A percentile compares a stretch with the other conserved stretches of the same genome.
Conservation (phyloP, 768 basidiomycete genomes). For the Trametes punicea region DNA sequence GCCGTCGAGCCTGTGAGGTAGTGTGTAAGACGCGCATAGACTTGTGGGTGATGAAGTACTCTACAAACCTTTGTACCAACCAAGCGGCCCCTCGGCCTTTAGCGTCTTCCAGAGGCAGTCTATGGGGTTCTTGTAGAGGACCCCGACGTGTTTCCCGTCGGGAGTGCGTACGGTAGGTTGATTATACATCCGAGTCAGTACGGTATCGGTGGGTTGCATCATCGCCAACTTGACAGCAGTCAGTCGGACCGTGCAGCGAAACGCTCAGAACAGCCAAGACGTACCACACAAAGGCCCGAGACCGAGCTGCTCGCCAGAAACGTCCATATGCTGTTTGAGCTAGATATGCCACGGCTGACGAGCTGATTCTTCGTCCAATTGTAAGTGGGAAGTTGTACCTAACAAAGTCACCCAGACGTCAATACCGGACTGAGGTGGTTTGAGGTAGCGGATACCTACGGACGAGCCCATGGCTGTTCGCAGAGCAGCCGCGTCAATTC, state of each 20-base stretch:
- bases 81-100: constrained; percentile 81
- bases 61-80: constrained; percentile 88
- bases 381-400: constrained; percentile 95
- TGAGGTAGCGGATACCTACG: constrained; percentile 45
- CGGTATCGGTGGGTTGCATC: constrained; percentile 96
- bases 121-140: constrained; percentile 86
- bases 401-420: not conserved
- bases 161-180: constrained; percentile 77
- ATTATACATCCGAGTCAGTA: constrained; percentile 93
- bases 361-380: constrained; percentile 88
- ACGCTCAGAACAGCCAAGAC: constrained; percentile 29
- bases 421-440: no score
- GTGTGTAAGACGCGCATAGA: not conserved
- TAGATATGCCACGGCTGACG: constrained; percentile 61
- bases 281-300: constrained; percentile 88
- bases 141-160: constrained; percentile 68
- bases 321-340: constrained; percentile 78
- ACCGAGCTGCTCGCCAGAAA: constrained; percentile 86
- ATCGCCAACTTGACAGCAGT: constrained; percentile 58
- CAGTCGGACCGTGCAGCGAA: not conserved
- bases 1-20: constrained; percentile 75
- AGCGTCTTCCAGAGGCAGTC: constrained; percentile 98
- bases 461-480: constrained; percentile 95
- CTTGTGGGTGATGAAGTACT: not conserved
- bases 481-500: constrained; percentile 90